These are phyloP conservation scores for Terfezia boudieri DNA, from an alignment of 495 filamentous ascomycete species.

Conservation along the genomic window DNA sequence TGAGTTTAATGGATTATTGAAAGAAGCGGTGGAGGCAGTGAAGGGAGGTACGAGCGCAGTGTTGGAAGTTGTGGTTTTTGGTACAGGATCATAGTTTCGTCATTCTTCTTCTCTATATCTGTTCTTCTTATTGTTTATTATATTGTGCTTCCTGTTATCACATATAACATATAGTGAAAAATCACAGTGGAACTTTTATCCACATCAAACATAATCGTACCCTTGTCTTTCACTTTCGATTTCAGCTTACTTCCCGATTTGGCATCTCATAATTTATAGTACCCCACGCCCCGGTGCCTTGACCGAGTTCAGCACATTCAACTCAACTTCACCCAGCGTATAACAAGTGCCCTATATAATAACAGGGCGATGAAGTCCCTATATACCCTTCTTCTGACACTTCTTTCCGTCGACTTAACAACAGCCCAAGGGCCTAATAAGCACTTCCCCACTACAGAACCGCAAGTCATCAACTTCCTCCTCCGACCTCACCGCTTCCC, in stretches of 20 bases:
- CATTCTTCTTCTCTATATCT: neutral
- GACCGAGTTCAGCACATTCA: too few relatives aligned
- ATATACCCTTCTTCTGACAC: neutral
- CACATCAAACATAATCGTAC: too few relatives aligned
- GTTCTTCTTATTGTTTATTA: too few relatives aligned
- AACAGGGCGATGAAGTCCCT: neutral
- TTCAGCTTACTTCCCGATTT: too few relatives aligned
- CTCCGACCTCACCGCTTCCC: neutral
- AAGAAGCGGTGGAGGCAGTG: constrained; percentile 45
- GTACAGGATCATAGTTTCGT: neutral
- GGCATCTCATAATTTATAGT: too few relatives aligned
- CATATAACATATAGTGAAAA: too few relatives aligned
- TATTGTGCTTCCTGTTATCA: too few relatives aligned
- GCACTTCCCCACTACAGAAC: neutral
- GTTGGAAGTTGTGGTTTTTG: constrained; percentile 25
- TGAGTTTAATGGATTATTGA: constrained; percentile 37
- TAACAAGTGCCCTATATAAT: too few relatives aligned
- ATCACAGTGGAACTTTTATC: too few relatives aligned
- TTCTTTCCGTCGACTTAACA: neutral
- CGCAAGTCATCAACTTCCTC: neutral
- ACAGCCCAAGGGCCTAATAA: neutral
- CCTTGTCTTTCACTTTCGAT: too few relatives aligned
- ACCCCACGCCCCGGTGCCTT: too few relatives aligned
- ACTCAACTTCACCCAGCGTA: too few relatives aligned
- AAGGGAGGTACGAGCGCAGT: constrained; percentile 45